A percentile compares a stretch with the other conserved stretches of the same genome.
Conservation (phyloP, 352 stramenopile species). For the Globisporangium uncinulatum region DNA sequence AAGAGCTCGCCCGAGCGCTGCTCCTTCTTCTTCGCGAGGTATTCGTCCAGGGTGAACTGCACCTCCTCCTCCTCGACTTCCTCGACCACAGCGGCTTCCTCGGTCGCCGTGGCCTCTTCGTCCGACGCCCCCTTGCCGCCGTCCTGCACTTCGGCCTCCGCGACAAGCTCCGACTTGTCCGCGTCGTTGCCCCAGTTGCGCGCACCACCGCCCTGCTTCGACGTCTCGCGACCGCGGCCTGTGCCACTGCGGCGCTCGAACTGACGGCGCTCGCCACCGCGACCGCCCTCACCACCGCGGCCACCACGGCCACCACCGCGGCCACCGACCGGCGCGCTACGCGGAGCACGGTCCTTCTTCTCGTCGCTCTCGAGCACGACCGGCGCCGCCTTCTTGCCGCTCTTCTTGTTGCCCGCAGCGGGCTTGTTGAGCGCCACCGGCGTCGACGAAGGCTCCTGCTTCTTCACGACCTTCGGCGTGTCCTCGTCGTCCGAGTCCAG, state of each 20-base stretch:
- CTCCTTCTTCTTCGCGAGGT: slow-evolving; percentile 80
- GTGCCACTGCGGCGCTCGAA: slow-evolving; percentile 94
- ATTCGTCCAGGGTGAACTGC: slow-evolving; percentile 79
- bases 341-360: slow-evolving; percentile 48
- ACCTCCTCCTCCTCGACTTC: slow-evolving; percentile 79
- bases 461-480: slow-evolving; percentile 52
- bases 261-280: slow-evolving; percentile 59
- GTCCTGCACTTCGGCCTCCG: slow-evolving; percentile 52
- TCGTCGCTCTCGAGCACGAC: slow-evolving; percentile 33
- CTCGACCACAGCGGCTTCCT: slow-evolving; percentile 28
- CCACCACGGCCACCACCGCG: slow-evolving; percentile 36
- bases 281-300: slow-evolving; percentile 33
- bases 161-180: slow-evolving; percentile 85
- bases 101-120: slow-evolving; percentile 53
- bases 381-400: slow-evolving; percentile 43
- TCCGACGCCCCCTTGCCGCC: slow-evolving; percentile 38
- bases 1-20: slow-evolving; percentile 72
- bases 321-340: slow-evolving; percentile 42
- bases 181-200: slow-evolving; percentile 96
- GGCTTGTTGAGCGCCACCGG: slow-evolving; percentile 79
- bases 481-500: slow-evolving; percentile 80
- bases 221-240: slow-evolving; percentile 93
- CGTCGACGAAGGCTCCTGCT: slow-evolving; percentile 47
- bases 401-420: slow-evolving; percentile 79
- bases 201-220: slow-evolving; percentile 92